Percentiles rank a stretch among this genome's conserved stretches.
Evolutionary conservation across 306 rosid genomes (phyloP).

Genomic region (Vigna mungo): DNA sequence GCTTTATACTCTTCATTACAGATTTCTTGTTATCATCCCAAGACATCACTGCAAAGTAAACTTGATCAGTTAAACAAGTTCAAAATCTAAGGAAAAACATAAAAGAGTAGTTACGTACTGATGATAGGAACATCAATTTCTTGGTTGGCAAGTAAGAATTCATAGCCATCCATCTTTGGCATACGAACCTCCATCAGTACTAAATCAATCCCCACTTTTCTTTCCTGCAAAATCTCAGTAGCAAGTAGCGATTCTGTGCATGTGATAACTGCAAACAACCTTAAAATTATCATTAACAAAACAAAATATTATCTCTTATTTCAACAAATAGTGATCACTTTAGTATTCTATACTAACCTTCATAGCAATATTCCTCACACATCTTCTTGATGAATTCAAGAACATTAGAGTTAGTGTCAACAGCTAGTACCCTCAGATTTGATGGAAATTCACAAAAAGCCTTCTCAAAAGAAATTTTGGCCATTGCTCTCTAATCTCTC

Average conservation of each 20-base stretch:
- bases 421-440: slow-evolving; percentile 63
- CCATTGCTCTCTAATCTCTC: too few species aligned
- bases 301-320: neutral
- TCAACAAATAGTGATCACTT: neutral
- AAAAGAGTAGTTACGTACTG: slow-evolving; percentile 49
- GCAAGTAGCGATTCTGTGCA: slow-evolving; percentile 55
- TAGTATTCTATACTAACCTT: slow-evolving; percentile 39
- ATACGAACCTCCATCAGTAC: slow-evolving; percentile 67
- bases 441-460: slow-evolving; percentile 19
- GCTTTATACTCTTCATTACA: slow-evolving; percentile 52
- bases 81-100: neutral
- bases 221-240: slow-evolving; percentile 57
- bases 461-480: too few species aligned
- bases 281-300: neutral
- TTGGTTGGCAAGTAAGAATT: slow-evolving; percentile 56
- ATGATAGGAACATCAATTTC: slow-evolving; percentile 70
- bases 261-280: slow-evolving; percentile 51
- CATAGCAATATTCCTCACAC: neutral
- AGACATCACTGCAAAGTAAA: slow-evolving; percentile 62
- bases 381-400: slow-evolving; percentile 39
- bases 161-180: slow-evolving; percentile 70
- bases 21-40: slow-evolving; percentile 53
- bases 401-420: slow-evolving; percentile 57
- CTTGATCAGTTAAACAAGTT: slow-evolving; percentile 17
- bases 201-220: slow-evolving; percentile 58